Conservation (phyloP, 441 rosid species). For the Hypseocharis bilobata region DNA sequence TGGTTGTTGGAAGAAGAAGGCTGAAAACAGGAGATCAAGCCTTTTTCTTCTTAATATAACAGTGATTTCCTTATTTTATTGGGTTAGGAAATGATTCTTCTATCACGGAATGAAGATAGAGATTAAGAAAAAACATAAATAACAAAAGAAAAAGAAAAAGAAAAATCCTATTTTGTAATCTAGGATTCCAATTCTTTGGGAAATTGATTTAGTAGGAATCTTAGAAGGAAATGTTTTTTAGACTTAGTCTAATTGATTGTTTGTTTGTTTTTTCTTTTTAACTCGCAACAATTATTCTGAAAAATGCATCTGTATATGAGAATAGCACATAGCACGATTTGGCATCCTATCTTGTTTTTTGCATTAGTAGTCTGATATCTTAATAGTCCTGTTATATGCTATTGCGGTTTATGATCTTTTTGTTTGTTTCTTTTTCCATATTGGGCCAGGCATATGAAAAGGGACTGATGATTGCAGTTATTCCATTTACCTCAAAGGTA, state of each 20-base stretch:
- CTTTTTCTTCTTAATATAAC: background rate
- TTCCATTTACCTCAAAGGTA: conserved; percentile 99
- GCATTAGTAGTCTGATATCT: no score
- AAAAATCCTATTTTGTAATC: background rate
- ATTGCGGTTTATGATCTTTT: background rate
- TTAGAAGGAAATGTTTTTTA: background rate
- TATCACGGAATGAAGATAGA: background rate
- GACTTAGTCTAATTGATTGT: background rate
- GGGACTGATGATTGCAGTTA: conserved; percentile 98
- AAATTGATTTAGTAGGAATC: background rate
- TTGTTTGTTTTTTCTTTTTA: no score
- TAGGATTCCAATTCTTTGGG: background rate
- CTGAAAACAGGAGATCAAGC: background rate
- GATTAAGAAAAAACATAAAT: no score
- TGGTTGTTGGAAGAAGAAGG: background rate
- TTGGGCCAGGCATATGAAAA: conserved; percentile 88
- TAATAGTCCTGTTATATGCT: background rate
- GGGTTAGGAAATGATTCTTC: background rate
- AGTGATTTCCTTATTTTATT: background rate
- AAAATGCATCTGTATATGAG: background rate
- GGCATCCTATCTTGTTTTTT: no score
- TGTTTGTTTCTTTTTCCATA: conserved; percentile 5
- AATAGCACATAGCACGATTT: background rate
- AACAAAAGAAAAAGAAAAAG: no score
- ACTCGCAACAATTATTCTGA: background rate